A percentile compares a stretch with the other conserved stretches of the same genome.
Evolutionary conservation across 257 asterid genomes (phyloP).

Genomic region (Solanum gandarillasii): DNA sequence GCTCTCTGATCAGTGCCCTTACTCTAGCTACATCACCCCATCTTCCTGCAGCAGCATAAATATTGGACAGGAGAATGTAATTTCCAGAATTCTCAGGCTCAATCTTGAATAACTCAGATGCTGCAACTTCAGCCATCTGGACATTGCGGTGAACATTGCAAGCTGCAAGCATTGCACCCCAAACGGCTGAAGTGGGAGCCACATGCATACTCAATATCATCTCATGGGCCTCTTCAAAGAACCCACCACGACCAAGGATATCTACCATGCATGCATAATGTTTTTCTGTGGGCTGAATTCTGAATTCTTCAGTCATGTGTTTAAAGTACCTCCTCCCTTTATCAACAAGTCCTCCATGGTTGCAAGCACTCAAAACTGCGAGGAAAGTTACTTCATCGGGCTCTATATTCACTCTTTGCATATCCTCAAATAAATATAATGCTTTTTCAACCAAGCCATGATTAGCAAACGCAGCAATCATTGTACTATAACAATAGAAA

Average conservation of each 20-base stretch:
- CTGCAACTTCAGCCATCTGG: constrained; percentile 10
- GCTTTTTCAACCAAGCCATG: constrained; percentile 3
- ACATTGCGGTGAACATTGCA: constrained; percentile 2
- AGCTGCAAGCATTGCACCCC: constrained; percentile 6
- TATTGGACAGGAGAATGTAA: constrained; percentile 1
- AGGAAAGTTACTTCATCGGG: constrained; percentile 13
- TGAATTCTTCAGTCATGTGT: constrained; percentile 1
- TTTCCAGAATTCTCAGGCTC: constrained; percentile 10
- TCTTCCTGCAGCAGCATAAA: constrained; percentile 1
- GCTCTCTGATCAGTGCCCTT: not conserved
- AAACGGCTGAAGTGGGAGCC: not conserved
- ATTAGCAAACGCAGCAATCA: constrained; percentile 4
- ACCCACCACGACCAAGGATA: constrained; percentile 4
- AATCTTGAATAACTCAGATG: constrained; percentile 1
- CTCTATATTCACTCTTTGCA: constrained; percentile 1
- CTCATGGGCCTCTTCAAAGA: not conserved
- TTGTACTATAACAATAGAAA: constrained; percentile 8
- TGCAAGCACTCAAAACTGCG: constrained; percentile 4
- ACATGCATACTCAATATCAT: not conserved
- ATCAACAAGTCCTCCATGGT: constrained; percentile 2
- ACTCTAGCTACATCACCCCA: constrained; percentile 6
- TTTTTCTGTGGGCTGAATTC: constrained; percentile 4
- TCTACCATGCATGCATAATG: constrained; percentile 5
- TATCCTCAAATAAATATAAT: not conserved
- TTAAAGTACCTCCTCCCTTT: constrained; percentile 3